Evolutionary conservation across 2,329 filamentous ascomycete species (phyloP), one percentile per base, ranked within the genome.

Genomic region (Talaromyces sp.): DNA sequence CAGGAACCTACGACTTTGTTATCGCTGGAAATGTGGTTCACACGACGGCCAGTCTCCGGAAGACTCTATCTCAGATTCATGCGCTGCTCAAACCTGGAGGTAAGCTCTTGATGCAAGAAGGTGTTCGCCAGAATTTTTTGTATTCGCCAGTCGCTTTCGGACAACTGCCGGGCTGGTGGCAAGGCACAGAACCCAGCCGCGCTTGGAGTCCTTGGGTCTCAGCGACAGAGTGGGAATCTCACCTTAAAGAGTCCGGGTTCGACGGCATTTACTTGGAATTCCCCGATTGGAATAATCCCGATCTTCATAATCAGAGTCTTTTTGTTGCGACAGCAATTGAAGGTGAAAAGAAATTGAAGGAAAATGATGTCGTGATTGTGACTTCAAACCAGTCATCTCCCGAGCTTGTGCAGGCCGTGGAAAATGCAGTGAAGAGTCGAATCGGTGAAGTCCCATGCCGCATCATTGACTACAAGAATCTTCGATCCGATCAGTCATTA

Each of bases 71-170:
- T 0, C 68, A 74, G 61, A 65, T 75, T 0, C 66, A 67, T 3
- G 63, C 63, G 5, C 65, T 76, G 11, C 67, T 77, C 1, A 66
- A 66, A 23, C 77, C 81, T 0, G 80, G 77, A 1, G 82, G 82
- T 0, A 76, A 78, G 40, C 68, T 85, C 0, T 40, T 84, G 1
- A 52, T 83, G 0, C 63, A 78, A 5, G 82, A 84, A 63, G 65
- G 78, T 1, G 72, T 69, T 4, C 16, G 57, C 18, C 18, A 57
- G 46, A 61, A 64, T 63, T 21, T 67, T 66, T n/a, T 69, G 55
- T 60, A 67, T 12, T 42, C 66, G 4, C 48, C 58, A 3, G 40
- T 72, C 42, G 66, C 75, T 2, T 72, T 76, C 59, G 75, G 77
- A 2, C 67, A 69, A 1, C 64, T 80, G 0, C 70, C 75, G 0